Conservation (phyloP, 768 basidiomycete species). For the Dictyophora rubrovolvata region DNA sequence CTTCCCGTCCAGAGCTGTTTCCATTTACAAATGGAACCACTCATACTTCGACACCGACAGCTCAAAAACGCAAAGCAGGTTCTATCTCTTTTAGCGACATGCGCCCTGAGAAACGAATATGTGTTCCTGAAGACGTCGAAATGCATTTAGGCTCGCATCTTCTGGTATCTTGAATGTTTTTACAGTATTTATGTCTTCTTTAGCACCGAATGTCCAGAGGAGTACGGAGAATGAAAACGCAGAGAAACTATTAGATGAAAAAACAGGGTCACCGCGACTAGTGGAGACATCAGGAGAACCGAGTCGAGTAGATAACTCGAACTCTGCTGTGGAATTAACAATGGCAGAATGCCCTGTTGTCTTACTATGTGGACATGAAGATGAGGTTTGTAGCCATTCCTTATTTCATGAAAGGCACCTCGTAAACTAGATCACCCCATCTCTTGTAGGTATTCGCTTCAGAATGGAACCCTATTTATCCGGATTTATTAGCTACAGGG, state of each 20-base stretch:
- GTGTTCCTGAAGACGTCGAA: not conserved
- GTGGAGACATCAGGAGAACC: not conserved
- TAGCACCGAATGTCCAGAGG: not conserved
- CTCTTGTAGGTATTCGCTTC: conserved; percentile 62
- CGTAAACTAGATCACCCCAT: conserved; percentile 1
- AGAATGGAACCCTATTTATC: conserved; percentile 61
- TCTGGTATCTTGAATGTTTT: not conserved
- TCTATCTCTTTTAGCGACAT: conserved; percentile 34
- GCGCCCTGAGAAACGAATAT: conserved; percentile 51
- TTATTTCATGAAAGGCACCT: not conserved
- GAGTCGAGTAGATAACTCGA: not conserved
- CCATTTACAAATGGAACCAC: conserved; percentile 7
- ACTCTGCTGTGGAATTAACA: not conserved
- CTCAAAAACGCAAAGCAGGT: conserved; percentile 43
- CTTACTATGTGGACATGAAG: conserved; percentile 38
- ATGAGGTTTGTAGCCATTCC: conserved; percentile 31
- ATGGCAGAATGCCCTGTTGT: conserved; percentile 7
- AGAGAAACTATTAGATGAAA: not conserved
- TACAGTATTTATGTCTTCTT: not conserved
- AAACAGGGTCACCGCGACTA: not conserved
- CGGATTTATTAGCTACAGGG: conserved; percentile 64
- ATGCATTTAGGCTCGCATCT: conserved; percentile 1
- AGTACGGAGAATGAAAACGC: not conserved
- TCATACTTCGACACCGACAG: conserved; percentile 12
- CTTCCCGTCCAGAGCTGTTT: conserved; percentile 11